Conservation (phyloP, 768 basidiomycete genomes). For the Austroboletus eburneus region DNA sequence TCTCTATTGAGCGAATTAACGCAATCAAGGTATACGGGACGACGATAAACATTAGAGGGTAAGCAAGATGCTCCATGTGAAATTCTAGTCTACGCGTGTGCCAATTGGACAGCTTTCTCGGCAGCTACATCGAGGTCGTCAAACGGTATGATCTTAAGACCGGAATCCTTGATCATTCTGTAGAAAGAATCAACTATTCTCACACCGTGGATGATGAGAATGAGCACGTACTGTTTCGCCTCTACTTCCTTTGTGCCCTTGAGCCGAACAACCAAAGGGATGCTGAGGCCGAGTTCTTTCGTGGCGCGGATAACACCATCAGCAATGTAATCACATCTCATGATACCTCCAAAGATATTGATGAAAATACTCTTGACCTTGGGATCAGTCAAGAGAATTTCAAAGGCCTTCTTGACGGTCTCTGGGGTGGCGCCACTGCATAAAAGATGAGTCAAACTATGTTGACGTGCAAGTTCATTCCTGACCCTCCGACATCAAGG, state of each 20-base stretch:
- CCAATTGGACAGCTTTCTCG: constrained; percentile 69
- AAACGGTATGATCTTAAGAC: constrained; percentile 89
- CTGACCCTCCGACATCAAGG: constrained; percentile 93
- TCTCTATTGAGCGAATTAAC: neutral
- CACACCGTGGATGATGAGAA: neutral
- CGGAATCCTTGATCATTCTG: constrained; percentile 92
- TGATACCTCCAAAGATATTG: constrained; percentile 97
- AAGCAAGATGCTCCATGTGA: constrained; percentile 17
- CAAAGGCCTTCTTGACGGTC: constrained; percentile 99
- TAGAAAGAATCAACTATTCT: constrained; percentile 4
- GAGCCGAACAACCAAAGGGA: constrained; percentile 90
- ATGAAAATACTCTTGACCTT: constrained; percentile 99
- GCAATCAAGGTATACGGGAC: neutral
- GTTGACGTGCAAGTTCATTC: constrained; percentile 11
- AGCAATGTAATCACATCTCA: constrained; percentile 98
- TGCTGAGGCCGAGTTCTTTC: constrained; percentile 77
- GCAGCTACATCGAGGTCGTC: constrained; percentile 93
- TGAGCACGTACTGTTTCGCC: constrained; percentile 77
- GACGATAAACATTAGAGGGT: constrained; percentile 13
- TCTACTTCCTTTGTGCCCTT: constrained; percentile 97
- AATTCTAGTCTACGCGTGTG: constrained; percentile 39
- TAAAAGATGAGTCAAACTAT: constrained; percentile 2
- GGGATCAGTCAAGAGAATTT: constrained; percentile 84
- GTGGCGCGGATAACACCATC: constrained; percentile 99
- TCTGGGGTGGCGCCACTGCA: constrained; percentile 94